A percentile compares a stretch with the other conserved stretches of the same genome.
phyloP scores from a whole-genome alignment of 164 flowering plant species.

The Vitis rotundifolia region DNA sequence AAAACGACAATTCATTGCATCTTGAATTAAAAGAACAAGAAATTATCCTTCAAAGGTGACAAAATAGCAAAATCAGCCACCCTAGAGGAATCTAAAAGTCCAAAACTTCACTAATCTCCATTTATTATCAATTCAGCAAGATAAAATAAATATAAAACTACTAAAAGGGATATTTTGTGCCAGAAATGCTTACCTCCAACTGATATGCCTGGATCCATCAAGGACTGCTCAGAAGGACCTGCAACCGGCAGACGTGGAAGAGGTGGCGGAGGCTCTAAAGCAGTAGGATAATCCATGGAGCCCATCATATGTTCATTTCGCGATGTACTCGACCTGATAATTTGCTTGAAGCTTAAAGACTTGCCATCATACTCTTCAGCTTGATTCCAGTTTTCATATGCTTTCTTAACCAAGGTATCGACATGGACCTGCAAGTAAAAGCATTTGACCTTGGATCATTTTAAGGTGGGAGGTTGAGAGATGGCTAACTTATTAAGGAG shows the following conservation, averaged over 20 bases:
- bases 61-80: neutral
- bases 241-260: constrained; percentile 18
- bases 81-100: too few relatives aligned
- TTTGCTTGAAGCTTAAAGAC: constrained; percentile 34
- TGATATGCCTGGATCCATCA: constrained; percentile 16
- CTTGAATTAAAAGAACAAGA: neutral
- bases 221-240: constrained; percentile 25
- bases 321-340: constrained; percentile 22
- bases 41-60: neutral
- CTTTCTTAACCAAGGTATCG: constrained; percentile 48
- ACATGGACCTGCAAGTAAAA: constrained; percentile 37
- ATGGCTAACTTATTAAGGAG: too few relatives aligned
- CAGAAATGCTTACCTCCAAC: constrained; percentile 29
- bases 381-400: constrained; percentile 52
- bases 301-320: constrained; percentile 26
- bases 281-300: constrained; percentile 19
- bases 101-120: too few relatives aligned
- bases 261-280: constrained; percentile 23
- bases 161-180: too few relatives aligned
- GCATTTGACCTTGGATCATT: neutral
- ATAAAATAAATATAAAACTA: too few relatives aligned
- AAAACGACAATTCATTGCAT: too few relatives aligned
- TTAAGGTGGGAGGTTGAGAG: too few relatives aligned
- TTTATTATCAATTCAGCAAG: too few relatives aligned
- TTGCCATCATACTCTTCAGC: constrained; percentile 52